Evolutionary conservation across 768 basidiomycete species (phyloP), one percentile per base, ranked within the genome.

Genomic region (Kwoniella mangroviensis): DNA sequence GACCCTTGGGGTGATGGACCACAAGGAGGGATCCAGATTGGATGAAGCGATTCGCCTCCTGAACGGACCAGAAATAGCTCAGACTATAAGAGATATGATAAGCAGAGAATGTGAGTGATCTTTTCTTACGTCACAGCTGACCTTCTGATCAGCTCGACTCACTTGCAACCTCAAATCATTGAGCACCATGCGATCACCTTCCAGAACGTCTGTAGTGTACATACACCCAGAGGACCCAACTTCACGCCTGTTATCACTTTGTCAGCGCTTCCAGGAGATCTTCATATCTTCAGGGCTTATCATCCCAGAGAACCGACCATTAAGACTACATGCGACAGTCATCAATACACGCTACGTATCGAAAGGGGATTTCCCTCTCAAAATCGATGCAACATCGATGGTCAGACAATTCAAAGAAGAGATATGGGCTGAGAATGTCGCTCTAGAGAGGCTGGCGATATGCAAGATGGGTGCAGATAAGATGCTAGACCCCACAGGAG

Each of bases 121-220:
- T 19, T 11, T 3, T 9, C 45, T 3, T 21, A 15, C 10, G 13
- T 64, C 51, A 41, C 22, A 3, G 41, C 19, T 49, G 45, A 22
- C 12, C 13, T n/a, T 21, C 42, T 24, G 17, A 43, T 19, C 24
- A 41, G 41, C 13, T 41, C 54, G 28, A 22, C 15, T 65, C 53
- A 24, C 42, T 22, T 65, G 64, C n/a, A n/a, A 19, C 2, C 22
- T 65, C n/a, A 26, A 34, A 1, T 65, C 64, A 4, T 40, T 65
- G 4, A 53, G 64, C 34, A 41, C 52, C 3, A 65, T 65, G 64
- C 41, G 64, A n/a, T 55, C 54, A 12, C 54, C 64, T 43, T 43
- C 22, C 3, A 55, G 24, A 15, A 65, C 54, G 26, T 65, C 64
- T 21, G 64, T 65, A 22, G 17, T 65, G 12, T 65, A 65, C 54